phyloP scores from a whole-genome alignment of 140 eudicot genomes.

The Flaveria floridana region DNA sequence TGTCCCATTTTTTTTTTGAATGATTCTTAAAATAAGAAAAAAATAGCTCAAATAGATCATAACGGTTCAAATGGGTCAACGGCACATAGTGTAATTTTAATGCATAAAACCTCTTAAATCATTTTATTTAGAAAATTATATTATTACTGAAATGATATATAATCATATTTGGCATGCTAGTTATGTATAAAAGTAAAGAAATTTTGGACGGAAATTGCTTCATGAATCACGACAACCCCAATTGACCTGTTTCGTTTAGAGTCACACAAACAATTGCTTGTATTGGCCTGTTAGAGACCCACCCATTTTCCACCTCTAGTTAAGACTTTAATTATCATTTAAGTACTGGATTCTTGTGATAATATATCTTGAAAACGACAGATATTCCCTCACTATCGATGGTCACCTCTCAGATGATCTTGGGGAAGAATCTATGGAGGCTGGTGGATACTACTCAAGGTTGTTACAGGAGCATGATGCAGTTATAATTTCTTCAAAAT shows the following conservation, averaged over 20 bases:
- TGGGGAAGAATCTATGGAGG: slow-evolving; percentile 52
- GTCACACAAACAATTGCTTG: too few relatives aligned
- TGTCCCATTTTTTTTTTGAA: background rate
- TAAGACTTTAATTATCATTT: slow-evolving; percentile 4
- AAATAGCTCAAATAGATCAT: background rate
- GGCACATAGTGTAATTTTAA: background rate
- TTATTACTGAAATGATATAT: background rate
- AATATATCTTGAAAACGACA: slow-evolving; percentile 33
- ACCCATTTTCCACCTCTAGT: background rate
- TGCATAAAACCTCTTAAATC: background rate
- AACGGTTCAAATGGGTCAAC: background rate
- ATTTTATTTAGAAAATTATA: background rate
- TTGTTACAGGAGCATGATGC: slow-evolving; percentile 83
- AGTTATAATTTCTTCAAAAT: slow-evolving; percentile 51
- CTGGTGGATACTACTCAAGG: slow-evolving; percentile 86
- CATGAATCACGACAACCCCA: background rate
- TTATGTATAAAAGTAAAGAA: background rate
- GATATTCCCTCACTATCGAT: slow-evolving; percentile 71
- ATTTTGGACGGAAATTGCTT: background rate
- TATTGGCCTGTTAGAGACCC: background rate
- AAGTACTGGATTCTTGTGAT: slow-evolving; percentile 12
- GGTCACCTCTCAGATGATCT: slow-evolving; percentile 57
- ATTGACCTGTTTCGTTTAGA: background rate
- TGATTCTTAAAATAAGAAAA: background rate
- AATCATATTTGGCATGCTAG: background rate